Percentiles rank a stretch among this genome's conserved stretches.
phyloP scores from a whole-genome alignment of 306 rosid species.

The Acacia melanoxylon region DNA sequence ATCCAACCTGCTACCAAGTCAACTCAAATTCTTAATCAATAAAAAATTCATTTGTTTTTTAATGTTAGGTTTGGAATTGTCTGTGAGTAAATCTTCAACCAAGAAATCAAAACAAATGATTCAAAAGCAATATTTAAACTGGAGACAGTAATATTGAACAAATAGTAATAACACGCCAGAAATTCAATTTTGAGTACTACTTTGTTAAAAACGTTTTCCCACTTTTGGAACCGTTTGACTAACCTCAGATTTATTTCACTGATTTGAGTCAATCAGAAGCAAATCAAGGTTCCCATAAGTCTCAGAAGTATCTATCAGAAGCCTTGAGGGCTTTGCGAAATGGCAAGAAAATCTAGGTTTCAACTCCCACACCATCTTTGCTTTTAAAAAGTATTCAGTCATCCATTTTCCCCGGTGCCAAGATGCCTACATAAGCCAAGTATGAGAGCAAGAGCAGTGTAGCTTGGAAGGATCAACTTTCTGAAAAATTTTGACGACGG shows the following conservation, averaged over 20 bases:
- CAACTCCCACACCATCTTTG: neutral
- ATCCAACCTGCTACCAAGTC: no score
- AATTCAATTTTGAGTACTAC: neutral
- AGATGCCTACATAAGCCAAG: neutral
- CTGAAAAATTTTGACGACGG: conserved; percentile 92
- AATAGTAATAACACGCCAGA: neutral
- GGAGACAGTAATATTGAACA: neutral
- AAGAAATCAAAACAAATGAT: no score
- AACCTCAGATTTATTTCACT: neutral
- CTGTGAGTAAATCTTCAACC: no score
- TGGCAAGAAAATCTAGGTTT: neutral
- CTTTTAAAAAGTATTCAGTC: neutral
- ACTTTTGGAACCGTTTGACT: neutral
- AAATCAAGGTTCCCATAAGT: neutral
- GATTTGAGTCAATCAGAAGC: neutral
- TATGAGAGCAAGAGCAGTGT: neutral
- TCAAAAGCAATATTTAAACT: no score
- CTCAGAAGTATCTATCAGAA: neutral
- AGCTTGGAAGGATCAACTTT: conserved; percentile 93
- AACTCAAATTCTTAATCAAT: no score
- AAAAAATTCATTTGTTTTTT: no score
- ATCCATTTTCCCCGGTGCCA: neutral
- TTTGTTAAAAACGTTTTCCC: neutral
- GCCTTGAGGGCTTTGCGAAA: neutral
- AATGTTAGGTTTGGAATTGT: no score